Evolutionary conservation across 2,329 filamentous ascomycete species (phyloP), one percentile per base, ranked within the genome.

Genomic region (Arachnomyces sp.): DNA sequence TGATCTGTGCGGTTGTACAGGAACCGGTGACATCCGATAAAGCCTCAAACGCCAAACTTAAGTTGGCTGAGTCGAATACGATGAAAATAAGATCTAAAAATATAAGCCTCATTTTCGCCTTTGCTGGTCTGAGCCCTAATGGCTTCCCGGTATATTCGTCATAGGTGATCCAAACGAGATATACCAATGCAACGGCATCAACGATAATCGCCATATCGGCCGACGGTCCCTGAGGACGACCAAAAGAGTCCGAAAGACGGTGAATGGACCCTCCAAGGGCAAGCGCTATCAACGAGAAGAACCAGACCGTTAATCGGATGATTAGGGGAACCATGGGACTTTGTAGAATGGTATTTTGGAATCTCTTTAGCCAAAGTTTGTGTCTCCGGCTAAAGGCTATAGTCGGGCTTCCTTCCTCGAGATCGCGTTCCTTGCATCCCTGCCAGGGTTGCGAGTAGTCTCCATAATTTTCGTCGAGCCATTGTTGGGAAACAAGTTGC

Each of bases 111-210:
- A 94, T 84, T 61, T 98, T 98, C 36, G 86, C 83, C 42, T 81
- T 81, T 7, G 87, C 80, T 5, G 81, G 82, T 32, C 93, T 84
- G 44, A 98, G 69, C 1, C 92, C 92, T 14, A 98, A 71, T 15
- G 93, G 92, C 59, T 93, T 93, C 21, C 87, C 86, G 4, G 86
- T 92, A 65, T 95, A 96, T 66, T 98, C 92, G 58, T 98, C 92
- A 67, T 82, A 94, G 16, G 89, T 93, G 67, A 96, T 92, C 66
- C 95, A 96, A 36, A 85, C 68, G 40, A 93, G 83, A 64, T 96
- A 98, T 2, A 90, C 79, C 43, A 96, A 75, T 3, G 92, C 90
- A 11, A 96, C 75, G 5, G 83, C 80, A 62, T 96, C 90, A 30
- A 98, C 85, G 28, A 86, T 78, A 39, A 96, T 82, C 21, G 90